These are phyloP conservation scores for Sclerotinia spermophila DNA, from an alignment of 2,329 filamentous ascomycete species.

Conservation along the genomic window DNA sequence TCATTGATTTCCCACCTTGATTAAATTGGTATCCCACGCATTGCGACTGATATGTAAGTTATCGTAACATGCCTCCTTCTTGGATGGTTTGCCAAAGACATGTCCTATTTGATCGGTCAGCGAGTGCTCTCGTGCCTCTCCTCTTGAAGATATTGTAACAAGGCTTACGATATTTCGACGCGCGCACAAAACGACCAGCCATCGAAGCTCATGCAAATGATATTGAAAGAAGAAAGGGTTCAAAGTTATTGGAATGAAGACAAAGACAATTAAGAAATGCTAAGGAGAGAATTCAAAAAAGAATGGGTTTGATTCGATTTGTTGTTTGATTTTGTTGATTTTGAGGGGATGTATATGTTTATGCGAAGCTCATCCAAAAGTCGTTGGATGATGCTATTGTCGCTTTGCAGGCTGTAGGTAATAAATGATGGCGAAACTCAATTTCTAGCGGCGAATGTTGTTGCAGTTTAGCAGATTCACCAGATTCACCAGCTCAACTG, in stretches of 20 bases:
- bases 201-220: conserved; percentile 41
- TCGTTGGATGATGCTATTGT: background rate
- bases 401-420: background rate
- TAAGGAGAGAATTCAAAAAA: conserved; percentile 21
- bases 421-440: conserved; percentile 10
- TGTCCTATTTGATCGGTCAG: conserved; percentile 62
- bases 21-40: conserved; percentile 97
- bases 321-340: background rate
- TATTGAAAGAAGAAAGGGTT: background rate
- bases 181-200: conserved; percentile 69
- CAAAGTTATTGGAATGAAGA: background rate
- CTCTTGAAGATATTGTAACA: conserved; percentile 4
- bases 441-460: conserved; percentile 1
- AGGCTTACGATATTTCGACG: conserved; percentile 67
- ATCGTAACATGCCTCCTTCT: conserved; percentile 98
- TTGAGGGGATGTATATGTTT: background rate
- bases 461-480: background rate
- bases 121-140: conserved; percentile 29
- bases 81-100: conserved; percentile 92
- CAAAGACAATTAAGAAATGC: conserved; percentile 2
- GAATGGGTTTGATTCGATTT: background rate
- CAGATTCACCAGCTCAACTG: no score
- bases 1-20: conserved; percentile 65
- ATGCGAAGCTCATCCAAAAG: conserved; percentile 8
- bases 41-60: conserved; percentile 96